Base-by-base conservation (phyloP, 2,329 filamentous ascomycete species). In the Talaromyces islandicus region DNA sequence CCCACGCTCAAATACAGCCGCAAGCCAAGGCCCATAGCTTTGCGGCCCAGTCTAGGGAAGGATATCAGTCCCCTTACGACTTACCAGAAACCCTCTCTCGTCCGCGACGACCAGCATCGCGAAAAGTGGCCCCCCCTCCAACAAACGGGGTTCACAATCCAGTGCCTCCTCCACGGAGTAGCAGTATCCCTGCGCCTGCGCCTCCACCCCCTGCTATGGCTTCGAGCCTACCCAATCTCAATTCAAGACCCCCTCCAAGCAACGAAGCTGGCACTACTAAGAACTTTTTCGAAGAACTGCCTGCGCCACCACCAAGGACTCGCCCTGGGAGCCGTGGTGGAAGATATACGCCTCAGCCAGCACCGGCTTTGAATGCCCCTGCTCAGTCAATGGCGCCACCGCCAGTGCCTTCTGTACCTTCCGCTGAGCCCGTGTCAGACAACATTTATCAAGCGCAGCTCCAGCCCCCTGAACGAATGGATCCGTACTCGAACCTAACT, bases 1-100 rank as follows among this genome's bases (percentile, higher is more conserved):
- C 43, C 25, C 38, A 61, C 29, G 25, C 32, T 9, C 41, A 55
- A 30, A 54, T 2, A 21, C 67, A 67, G 32, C 64, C 77, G 19
- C 70, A 76, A 54, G 65, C 64, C 61, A 86, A 86, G 74, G 81
- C 85, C 0, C 86, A 95, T 71, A 97, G 93, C 74, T 99, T 96
- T 74, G 91, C 85, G 6, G 89, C 93, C 73, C 95, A 95, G 73
- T 80, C 91, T 3, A 97, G 96, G 75, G 90, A 90, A 59, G 92
- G 93, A 7, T 99, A 99, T 72, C 84, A 88, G 54, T 97, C 93
- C 21, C 94, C 94, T 0, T 99, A 97, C 68, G 95, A 99, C 76
- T 81, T 99, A 21, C 94, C 94, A 4, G 90, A 94, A 75, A 93
- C 97, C 58, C 83, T 99, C 30, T 84, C 81, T 27, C 73, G 74